phyloP scores from a whole-genome alignment of 495 filamentous ascomycete genomes.

The Penicillium samsonianum region DNA sequence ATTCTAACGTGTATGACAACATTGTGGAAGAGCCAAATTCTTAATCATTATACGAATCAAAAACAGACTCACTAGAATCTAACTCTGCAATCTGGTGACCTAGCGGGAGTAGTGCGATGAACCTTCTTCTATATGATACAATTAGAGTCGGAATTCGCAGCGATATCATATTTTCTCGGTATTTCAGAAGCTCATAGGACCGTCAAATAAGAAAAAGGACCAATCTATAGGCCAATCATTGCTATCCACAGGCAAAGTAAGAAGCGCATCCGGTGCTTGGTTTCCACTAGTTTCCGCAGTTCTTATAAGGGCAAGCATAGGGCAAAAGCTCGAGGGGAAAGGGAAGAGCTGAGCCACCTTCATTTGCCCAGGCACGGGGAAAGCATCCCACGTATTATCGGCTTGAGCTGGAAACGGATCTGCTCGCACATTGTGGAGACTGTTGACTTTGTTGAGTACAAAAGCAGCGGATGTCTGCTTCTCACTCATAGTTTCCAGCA shows the following conservation, averaged over 20 bases:
- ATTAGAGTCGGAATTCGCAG: not conserved
- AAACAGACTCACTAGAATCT: not conserved
- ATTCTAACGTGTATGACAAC: no score
- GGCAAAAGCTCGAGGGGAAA: slow-evolving; percentile 12
- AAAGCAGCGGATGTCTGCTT: slow-evolving; percentile 12
- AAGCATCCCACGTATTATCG: not conserved
- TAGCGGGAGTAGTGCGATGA: no score
- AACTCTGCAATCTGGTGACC: no score
- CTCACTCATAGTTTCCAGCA: slow-evolving; percentile 15
- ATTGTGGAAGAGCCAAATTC: no score
- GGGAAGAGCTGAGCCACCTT: slow-evolving; percentile 7
- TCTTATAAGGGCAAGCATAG: slow-evolving; percentile 6
- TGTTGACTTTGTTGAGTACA: not conserved
- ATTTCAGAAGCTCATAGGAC: not conserved
- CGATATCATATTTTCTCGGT: not conserved
- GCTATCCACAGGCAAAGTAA: not conserved
- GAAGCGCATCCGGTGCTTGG: not conserved
- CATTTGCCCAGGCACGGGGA: not conserved
- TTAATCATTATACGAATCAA: no score
- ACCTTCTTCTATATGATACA: no score
- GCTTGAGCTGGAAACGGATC: slow-evolving; percentile 3
- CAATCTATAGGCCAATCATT: slow-evolving; percentile 16
- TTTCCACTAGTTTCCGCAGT: not conserved
- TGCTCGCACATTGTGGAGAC: not conserved
- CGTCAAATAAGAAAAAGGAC: slow-evolving; percentile 14